Base-by-base conservation (phyloP, 1,139 yeast species). In the Magnusiomyces sp. region DNA sequence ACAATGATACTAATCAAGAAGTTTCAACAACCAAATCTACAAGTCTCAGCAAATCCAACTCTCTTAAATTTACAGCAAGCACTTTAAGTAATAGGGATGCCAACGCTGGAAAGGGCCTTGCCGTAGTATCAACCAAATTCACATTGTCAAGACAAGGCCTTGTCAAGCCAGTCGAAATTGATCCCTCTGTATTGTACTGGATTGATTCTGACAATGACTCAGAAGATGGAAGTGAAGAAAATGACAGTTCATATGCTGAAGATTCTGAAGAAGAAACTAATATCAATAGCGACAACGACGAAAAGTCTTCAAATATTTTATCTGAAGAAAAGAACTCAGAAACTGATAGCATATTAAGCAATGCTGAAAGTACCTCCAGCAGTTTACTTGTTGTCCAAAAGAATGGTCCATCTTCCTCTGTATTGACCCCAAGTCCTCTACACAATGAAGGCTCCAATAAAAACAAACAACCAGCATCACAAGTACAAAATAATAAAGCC, bases 111-210 rank as follows among this genome's bases (percentile, higher is more conserved):
- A 39, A 14, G 5, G 42, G 31, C 20, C 16, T 47, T 41, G 46
- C 39, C 44, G 43, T 47, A 31, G 29, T 23, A 23, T 23, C 29
- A 23, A 23, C 29, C 29, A 23, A 23, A 23, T 23, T 23, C 7
- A 23, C 29, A 23, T 45, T 46, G 13, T 53, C 51, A 11, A 52
- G 43, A 31, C 39, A 46, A 17, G 51, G 42, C 37, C 36, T 50
- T 7, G 27, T 39, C 31, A 51, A 47, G 38, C 47, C 50, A 9
- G 40, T 50, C 34, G 47, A 51, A 11, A 50, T 51, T 34, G 56
- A 55, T 34, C 52, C 52, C 5, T 52, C 57, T 11, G 56, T 61
- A 5, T 54, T 66, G 40, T 59, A 67, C 54, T 67, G 70, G 70
- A 59, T 65, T 55, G 58, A 56, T 41, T 53, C 52, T 19, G 56